Base-by-base conservation (phyloP, 2,329 filamentous ascomycete genomes). In the Exophiala sp. region DNA sequence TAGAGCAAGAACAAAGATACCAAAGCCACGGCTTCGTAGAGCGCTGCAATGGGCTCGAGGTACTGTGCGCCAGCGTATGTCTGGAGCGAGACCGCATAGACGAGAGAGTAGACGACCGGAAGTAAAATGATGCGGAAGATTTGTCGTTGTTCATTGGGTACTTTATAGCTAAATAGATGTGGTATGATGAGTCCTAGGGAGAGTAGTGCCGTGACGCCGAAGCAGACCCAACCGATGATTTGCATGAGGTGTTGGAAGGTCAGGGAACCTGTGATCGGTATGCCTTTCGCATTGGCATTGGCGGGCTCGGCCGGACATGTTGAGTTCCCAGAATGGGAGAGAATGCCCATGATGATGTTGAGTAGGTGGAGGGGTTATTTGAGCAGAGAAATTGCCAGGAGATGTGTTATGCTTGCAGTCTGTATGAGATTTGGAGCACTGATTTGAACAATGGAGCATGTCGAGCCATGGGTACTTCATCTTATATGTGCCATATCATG, bases 1-100 rank as follows among this genome's bases (percentile, higher is more conserved):
- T 55, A 57, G 8, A 58, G 51, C 44, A 60, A 18, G 51, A 60
- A 60, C 40, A 60, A 39, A 7, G 54, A 48, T 4, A 51, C 57
- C 6, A 60, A 34, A 9, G 54, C 57, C 7, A 47, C 50, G 9
- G 51, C 44, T 45, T 60, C 54, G 39, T 60, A 60, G n/a, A 57
- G 51, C 8, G 38, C 38, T n/a, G 52, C 35, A 6, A 57, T 20
- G 12, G 57, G 51, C 24, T 47, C 40, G 20, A 60, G 14, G 33
- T 60, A 60, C 1, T 47, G 32, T 24, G 50, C 50, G n/a, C 33
- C 54, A 6, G 21, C 10, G 45, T 60, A 60, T 11, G 34, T 40
- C 29, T 55, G 48, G n/a, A 52, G 47, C 10, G 54, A 52, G 16
- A 58, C 40, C 14, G 47, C 54, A 3, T 52, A 41, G n/a, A 58